Evolutionary conservation across 176 grass and related monocot species (phyloP), one percentile per base, ranked within the genome.

Genomic region (Musa beccarii): DNA sequence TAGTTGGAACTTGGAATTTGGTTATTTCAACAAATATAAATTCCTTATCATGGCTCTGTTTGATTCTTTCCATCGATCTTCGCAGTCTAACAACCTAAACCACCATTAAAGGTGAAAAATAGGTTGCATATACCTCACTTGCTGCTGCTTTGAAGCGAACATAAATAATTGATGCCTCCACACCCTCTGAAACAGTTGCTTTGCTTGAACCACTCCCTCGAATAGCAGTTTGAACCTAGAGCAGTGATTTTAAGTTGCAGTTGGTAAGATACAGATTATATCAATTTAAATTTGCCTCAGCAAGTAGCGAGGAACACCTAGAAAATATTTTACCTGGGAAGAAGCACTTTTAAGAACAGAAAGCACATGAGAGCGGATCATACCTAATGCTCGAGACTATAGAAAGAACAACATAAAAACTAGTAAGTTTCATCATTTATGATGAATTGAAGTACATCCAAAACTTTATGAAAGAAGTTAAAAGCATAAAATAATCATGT

Each of bases 121-220:
- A 67, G 25, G 49, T 25, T 21, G 49, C 74, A 68, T 75, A 69
- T 91, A 91, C 94, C 94, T 98, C 90, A 66, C 88, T 90, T 81
- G 90, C 94, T 71, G 94, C 90, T 49, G 94, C 94, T 83, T 98
- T 98, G 73, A 98, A 98, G 70, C 90, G 90, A 84, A 98, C 94
- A 83, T 98, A 98, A 69, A 98, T 98, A 83, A 98, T 86, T 73
- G 94, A 98, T 87, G 90, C 90, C 74, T 98, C 94, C 25, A 93
- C 82, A 70, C 88, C 94, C 75, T 98, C 90, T 57, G 90, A 91
- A 85, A 90, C 79, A 81, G 76, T 62, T 34, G 79, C 77, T 87
- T 85, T 98, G 43, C 86, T 88, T 69, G 88, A 86, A 79, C 88
- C 72, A 34, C 80, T 89, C 68, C 84, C 84, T 82, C 85, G 83